A percentile compares a stretch with the other conserved stretches of the same genome.
Evolutionary conservation across 371 early-diverging fungal genomes (phyloP).

Genomic region (Ecytonucleospora hepatopenaei): DNA sequence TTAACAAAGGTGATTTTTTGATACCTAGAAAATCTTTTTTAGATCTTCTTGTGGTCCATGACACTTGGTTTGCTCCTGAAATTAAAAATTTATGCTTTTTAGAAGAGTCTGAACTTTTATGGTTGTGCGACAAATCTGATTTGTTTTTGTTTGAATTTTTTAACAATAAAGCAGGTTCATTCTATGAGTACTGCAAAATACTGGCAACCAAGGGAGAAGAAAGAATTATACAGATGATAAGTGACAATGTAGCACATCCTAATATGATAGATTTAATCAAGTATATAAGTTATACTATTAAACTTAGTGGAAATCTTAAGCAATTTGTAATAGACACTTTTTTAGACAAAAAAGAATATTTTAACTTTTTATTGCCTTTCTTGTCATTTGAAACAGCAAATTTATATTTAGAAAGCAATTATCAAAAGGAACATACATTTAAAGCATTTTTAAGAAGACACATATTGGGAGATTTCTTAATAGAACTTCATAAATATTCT

Average conservation of each 20-base stretch:
- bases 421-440: not conserved
- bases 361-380: constrained; percentile 16
- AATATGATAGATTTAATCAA: constrained; percentile 4
- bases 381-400: not conserved
- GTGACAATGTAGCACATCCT: not conserved
- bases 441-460: constrained; percentile 6
- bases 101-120: not conserved
- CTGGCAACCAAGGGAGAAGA: constrained; percentile 2
- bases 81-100: not conserved
- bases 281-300: not conserved
- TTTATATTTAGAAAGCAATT: not conserved
- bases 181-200: constrained; percentile 4
- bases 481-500: constrained; percentile 13
- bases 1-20: not conserved
- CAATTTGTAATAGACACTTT: not conserved
- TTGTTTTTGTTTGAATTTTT: constrained; percentile 2
- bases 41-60: not conserved
- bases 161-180: not conserved
- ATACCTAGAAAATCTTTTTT: constrained; percentile 8
- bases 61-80: not conserved
- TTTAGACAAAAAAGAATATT: constrained; percentile 5
- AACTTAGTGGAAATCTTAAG: constrained; percentile 14
- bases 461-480: constrained; percentile 17
- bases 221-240: constrained; percentile 8
- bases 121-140: constrained; percentile 2